phyloP scores from a whole-genome alignment of 257 asterid genomes.

The Solanum piurae region DNA sequence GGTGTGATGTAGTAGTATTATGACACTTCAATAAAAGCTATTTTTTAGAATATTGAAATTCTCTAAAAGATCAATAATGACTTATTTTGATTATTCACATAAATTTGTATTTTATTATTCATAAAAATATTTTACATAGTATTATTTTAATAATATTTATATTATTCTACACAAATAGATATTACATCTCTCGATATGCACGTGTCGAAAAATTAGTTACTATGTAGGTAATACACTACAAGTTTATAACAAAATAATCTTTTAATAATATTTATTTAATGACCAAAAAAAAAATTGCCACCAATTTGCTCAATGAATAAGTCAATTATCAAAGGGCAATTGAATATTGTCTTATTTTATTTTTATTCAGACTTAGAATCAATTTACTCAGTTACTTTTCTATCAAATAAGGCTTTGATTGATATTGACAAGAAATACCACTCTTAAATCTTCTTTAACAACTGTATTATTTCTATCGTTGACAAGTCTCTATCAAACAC shows the following conservation, averaged over 20 bases:
- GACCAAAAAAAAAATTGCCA: no score
- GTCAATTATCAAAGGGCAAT: neutral
- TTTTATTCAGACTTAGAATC: no score
- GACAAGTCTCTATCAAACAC: no score
- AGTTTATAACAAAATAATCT: no score
- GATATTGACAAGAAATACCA: no score
- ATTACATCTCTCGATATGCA: neutral
- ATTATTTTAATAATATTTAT: no score
- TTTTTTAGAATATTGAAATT: no score
- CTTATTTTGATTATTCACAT: neutral
- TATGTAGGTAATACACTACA: neutral
- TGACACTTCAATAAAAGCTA: neutral
- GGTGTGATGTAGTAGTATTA: neutral
- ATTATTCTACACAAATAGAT: neutral
- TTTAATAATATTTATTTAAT: no score
- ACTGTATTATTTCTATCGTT: no score
- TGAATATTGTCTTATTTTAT: neutral
- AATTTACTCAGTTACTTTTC: neutral
- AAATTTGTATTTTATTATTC: neutral
- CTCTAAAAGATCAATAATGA: neutral
- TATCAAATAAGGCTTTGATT: no score
- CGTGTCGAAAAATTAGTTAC: no score
- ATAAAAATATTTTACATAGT: neutral
- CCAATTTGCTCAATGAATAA: neutral
- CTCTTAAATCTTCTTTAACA: no score